Conservation (phyloP, 2,329 filamentous ascomycete genomes). For the Aspergillus calidoustus region DNA sequence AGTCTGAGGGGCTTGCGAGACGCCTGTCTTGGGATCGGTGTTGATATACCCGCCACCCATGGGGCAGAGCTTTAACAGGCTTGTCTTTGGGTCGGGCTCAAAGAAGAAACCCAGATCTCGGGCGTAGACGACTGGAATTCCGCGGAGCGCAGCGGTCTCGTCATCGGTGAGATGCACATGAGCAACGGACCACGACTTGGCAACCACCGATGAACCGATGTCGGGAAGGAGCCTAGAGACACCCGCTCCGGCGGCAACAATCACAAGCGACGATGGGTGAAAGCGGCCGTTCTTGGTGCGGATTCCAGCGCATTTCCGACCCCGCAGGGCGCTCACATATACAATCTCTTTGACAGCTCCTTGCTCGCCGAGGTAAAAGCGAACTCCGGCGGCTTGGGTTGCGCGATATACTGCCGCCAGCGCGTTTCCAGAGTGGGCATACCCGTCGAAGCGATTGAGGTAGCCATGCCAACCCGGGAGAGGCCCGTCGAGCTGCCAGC, state of each 20-base stretch:
- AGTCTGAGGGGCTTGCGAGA: constrained; percentile 50
- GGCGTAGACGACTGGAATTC: constrained; percentile 65
- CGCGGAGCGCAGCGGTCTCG: constrained; percentile 59
- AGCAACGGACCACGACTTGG: constrained; percentile 63
- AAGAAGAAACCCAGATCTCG: constrained; percentile 69
- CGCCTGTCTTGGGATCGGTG: constrained; percentile 48
- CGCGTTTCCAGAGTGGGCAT: constrained; percentile 60
- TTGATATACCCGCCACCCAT: constrained; percentile 62
- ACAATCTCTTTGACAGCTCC: constrained; percentile 48
- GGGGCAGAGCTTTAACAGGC: constrained; percentile 64
- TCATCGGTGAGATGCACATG: constrained; percentile 62
- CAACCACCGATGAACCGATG: constrained; percentile 56
- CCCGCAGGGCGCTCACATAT: constrained; percentile 31
- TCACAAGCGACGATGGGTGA: constrained; percentile 47
- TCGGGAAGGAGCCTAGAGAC: constrained; percentile 55
- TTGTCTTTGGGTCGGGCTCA: constrained; percentile 64
- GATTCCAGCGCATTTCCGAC: constrained; percentile 36
- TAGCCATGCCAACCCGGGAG: constrained; percentile 63
- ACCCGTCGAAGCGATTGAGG: constrained; percentile 61
- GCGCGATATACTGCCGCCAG: constrained; percentile 53
- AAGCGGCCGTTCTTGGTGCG: constrained; percentile 45
- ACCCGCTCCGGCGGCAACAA: constrained; percentile 59
- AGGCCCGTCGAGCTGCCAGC: constrained; percentile 56
- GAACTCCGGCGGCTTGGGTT: constrained; percentile 46
- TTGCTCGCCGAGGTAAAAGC: constrained; percentile 50